Evolutionary conservation across 805 yeast genomes (phyloP), one percentile per base, ranked within the genome.

Genomic region (Kuraishia hungarica): DNA sequence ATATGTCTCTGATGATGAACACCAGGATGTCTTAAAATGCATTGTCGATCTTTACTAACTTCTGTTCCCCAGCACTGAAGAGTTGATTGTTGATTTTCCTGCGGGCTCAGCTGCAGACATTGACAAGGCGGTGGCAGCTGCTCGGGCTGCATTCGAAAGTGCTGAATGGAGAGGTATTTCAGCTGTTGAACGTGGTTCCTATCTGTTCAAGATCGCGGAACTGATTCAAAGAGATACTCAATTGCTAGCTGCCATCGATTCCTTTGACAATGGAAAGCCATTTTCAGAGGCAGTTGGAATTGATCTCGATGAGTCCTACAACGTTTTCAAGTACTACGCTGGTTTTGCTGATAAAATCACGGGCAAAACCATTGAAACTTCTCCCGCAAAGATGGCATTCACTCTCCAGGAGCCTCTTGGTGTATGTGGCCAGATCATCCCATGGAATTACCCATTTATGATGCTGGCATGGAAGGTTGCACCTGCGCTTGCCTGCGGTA

Each of bases 401-500:
- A 80, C 82, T 17, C 67, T 77, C 48, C 82, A 80, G 61, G 80
- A 77, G 65, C 83, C 83, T 60, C 69, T 86, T 59, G 93, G 92
- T 66, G 87, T 86, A 24, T 85, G 89, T 72, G 94, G 89, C 53
- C 88, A 84, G 68, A 85, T 87, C 61, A 84, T 86, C 60, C 92
- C 93, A 62, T 86, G 92, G 92, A 86, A 86, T 69, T 86, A 85
- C 78, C 93, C 93, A 58, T 72, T 86, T 62, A 78, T 84, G 77
- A 86, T 86, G 88, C 75, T 83, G 67, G 71, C 86, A 28, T 86
- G 93, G 93, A 86, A 86, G 67, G 74, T 86, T 57, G 89, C 86
- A 46, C 91, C 93, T 20, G 89, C 88, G 54, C 71, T 86, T 61
- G 86, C 87, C 51, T 82, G 89, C 60, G 90, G 90, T 69, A 84